Evolutionary conservation across 1,284 basidiomycete genomes (phyloP).

Genomic region (Fomitopsis schrenkii): DNA sequence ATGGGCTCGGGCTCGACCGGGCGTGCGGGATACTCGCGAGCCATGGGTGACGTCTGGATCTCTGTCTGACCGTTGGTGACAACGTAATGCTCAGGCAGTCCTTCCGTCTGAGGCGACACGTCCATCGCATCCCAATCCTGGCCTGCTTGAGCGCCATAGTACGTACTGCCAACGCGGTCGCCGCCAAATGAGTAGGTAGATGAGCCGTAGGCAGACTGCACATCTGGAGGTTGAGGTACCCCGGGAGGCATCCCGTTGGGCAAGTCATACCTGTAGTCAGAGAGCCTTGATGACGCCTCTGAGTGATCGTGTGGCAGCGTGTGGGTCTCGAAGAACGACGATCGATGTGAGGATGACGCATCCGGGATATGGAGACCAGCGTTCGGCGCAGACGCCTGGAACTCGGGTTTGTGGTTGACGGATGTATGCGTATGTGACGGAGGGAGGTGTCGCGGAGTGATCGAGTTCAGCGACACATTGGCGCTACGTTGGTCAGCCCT

Average conservation of each 20-base stretch:
- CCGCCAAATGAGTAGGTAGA: constrained; percentile 27
- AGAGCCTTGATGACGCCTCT: constrained; percentile 32
- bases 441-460: constrained; percentile 53
- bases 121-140: constrained; percentile 62
- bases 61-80: constrained; percentile 44
- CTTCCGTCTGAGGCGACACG: constrained; percentile 44
- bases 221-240: constrained; percentile 16
- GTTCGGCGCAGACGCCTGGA: constrained; percentile 28
- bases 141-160: constrained; percentile 9
- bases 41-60: constrained; percentile 47
- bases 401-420: constrained; percentile 33
- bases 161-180: constrained; percentile 18
- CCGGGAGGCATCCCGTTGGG: constrained; percentile 21
- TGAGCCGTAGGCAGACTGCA: constrained; percentile 19
- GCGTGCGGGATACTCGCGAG: constrained; percentile 43
- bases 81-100: constrained; percentile 33
- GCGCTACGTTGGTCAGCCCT: constrained; percentile 9
- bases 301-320: constrained; percentile 22
- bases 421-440: constrained; percentile 56
- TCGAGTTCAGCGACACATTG: constrained; percentile 37
- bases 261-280: constrained; percentile 32
- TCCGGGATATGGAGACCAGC: constrained; percentile 40
- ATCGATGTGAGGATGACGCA: constrained; percentile 52
- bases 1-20: constrained; percentile 38
- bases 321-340: constrained; percentile 42